Evolutionary conservation across 2,329 filamentous ascomycete species (phyloP), one percentile per base, ranked within the genome.

Genomic region (Fusarium camptoceras): DNA sequence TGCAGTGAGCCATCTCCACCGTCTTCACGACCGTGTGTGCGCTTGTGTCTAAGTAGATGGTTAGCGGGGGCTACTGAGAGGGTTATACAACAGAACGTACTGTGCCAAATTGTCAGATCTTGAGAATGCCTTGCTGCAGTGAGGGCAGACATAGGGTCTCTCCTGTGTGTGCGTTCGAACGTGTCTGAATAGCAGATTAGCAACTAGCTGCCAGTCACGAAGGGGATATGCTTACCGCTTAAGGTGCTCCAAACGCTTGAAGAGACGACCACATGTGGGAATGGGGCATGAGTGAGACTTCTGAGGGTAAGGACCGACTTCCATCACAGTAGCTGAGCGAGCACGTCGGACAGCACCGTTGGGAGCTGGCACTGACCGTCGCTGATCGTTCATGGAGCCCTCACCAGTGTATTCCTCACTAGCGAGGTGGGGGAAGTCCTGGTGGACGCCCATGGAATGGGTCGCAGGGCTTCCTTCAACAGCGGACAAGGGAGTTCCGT

Each of bases 221-320:
- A 76, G 80, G 81, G 77, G 71, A 82, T 79, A 71, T 76, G 77
- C 78, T 89, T 93, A 97, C 94, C 95, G 91, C 88, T 99, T 99
- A 78, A 99, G 90, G 84, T 99, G 96, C 85, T 99, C 96, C 85
- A 99, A 89, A 82, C 96, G 91, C 90, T 99, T 99, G 88, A 99
- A 99, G 68, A 98, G 88, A 77, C 96, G 92, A 57, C 96, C 96
- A 80, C 96, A 99, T 58, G 95, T 97, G 28, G 96, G 96, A 77
- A 99, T 99, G n/a, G 96, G 96, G 84, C 96, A 99, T 3, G 95
- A 98, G 82, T 99, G 96, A 42, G 94, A 97, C 83, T 99, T 99
- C 79, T 97, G 94, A 54, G 96, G 94, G 79, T 98, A 98, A 16
- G 97, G 96, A 31, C 94, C 94, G 69, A 98, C 88, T 81, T 99